phyloP scores from a whole-genome alignment of 352 stramenopile species.

The Globisporangium echinulatum region DNA sequence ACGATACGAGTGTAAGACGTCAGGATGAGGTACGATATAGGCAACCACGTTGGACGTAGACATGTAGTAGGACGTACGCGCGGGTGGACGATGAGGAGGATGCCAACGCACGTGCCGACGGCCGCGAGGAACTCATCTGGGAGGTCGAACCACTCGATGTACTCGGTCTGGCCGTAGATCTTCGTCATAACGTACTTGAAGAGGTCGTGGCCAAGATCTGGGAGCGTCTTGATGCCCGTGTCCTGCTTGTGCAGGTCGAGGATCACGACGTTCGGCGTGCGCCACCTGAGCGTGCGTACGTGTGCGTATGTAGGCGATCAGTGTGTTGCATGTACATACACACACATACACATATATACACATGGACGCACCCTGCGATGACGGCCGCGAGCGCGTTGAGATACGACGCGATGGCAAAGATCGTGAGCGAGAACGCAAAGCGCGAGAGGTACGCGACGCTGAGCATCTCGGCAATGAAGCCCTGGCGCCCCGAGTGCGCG shows the following conservation, averaged over 20 bases:
- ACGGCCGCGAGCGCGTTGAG: constrained; percentile 77
- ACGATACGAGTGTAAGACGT: not conserved
- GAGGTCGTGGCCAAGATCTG: constrained; percentile 78
- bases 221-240: constrained; percentile 68
- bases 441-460: constrained; percentile 82
- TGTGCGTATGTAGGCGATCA: too few relatives aligned
- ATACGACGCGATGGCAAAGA: constrained; percentile 74
- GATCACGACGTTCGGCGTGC: constrained; percentile 81
- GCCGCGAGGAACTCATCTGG: constrained; percentile 78
- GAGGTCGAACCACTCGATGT: constrained; percentile 80
- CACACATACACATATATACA: not conserved
- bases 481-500: constrained; percentile 26
- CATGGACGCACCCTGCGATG: constrained; percentile 46
- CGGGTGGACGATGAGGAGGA: constrained; percentile 70
- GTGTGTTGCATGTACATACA: too few relatives aligned
- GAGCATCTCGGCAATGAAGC: constrained; percentile 85
- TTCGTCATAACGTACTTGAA: constrained; percentile 85
- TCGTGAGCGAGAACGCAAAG: constrained; percentile 73
- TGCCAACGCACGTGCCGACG: constrained; percentile 54
- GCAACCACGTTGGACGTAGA: too few relatives aligned
- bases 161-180: constrained; percentile 72
- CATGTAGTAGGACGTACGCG: constrained; percentile 33
- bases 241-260: constrained; percentile 50
- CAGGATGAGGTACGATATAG: not conserved
- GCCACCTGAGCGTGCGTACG: constrained; percentile 35